These are phyloP conservation scores for Diplodia intermedia DNA, from an alignment of 2,329 filamentous ascomycete species.

Conservation along the genomic window DNA sequence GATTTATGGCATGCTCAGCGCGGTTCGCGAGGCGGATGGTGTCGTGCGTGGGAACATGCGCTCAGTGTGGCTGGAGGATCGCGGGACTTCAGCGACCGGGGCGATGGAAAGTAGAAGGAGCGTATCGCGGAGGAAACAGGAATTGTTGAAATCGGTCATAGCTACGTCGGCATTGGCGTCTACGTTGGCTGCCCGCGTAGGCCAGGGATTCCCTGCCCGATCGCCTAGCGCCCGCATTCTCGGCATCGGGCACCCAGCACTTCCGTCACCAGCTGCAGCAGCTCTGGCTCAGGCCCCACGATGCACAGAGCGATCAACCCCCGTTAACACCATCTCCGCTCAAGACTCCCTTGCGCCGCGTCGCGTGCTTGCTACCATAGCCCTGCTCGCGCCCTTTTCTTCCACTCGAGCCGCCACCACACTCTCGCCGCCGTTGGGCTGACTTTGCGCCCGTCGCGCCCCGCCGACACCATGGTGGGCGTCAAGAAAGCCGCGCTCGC, in stretches of 20 bases:
- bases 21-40: neutral
- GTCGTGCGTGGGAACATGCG: neutral
- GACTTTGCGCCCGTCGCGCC: constrained; percentile 23
- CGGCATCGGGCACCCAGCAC: constrained; percentile 26
- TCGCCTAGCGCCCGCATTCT: constrained; percentile 26
- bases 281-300: constrained; percentile 26
- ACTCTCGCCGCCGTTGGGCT: constrained; percentile 35
- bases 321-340: constrained; percentile 25
- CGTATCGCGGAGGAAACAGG: constrained; percentile 19
- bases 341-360: constrained; percentile 21
- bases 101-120: neutral
- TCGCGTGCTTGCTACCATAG: constrained; percentile 4
- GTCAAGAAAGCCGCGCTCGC: constrained; percentile 65
- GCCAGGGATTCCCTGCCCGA: constrained; percentile 27
- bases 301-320: constrained; percentile 32
- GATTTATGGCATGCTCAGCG: constrained; percentile 26
- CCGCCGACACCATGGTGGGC: constrained; percentile 56
- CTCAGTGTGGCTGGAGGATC: neutral
- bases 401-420: neutral
- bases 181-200: constrained; percentile 11
- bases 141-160: constrained; percentile 29
- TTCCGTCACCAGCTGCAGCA: constrained; percentile 30
- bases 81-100: neutral
- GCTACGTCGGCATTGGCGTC: constrained; percentile 21
- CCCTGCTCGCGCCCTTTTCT: neutral